Percentiles rank a stretch among this genome's conserved stretches.
Evolutionary conservation across 2,329 filamentous ascomycete species (phyloP).

Genomic region (Fusarium sulawesiense): DNA sequence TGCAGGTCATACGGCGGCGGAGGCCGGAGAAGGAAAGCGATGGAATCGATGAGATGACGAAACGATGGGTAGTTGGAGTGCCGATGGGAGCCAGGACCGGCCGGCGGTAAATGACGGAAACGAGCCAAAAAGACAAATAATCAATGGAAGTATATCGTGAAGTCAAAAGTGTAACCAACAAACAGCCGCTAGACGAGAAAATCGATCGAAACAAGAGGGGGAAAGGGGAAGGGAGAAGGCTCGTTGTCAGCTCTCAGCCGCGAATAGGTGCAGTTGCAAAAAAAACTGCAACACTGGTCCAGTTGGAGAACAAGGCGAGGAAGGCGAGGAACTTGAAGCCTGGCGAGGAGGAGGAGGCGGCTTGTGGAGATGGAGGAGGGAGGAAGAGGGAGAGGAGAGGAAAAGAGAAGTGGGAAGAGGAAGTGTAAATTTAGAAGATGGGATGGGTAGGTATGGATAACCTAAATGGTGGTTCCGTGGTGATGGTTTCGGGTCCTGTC

Average conservation of each 20-base stretch:
- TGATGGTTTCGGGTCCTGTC: constrained; percentile 47
- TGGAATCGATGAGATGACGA: constrained; percentile 29
- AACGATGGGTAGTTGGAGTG: constrained; percentile 35
- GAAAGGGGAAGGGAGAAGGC: constrained; percentile 31
- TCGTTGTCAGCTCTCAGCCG: constrained; percentile 43
- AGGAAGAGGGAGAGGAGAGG: constrained; percentile 28
- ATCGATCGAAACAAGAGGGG: constrained; percentile 32
- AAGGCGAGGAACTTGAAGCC: constrained; percentile 33
- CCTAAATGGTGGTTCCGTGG: constrained; percentile 34
- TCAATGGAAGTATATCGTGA: constrained; percentile 28
- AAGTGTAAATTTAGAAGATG: constrained; percentile 26
- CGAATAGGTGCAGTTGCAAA: constrained; percentile 32
- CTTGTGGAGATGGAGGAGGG: constrained; percentile 26
- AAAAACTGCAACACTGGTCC: constrained; percentile 34
- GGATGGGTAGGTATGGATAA: constrained; percentile 20
- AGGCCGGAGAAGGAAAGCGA: constrained; percentile 30
- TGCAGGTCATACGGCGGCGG: constrained; percentile 47
- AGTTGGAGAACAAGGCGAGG: constrained; percentile 25
- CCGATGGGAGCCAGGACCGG: constrained; percentile 41
- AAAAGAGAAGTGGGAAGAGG: constrained; percentile 4
- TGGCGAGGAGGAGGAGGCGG: constrained; percentile 38
- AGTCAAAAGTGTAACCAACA: constrained; percentile 39
- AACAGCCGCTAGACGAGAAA: constrained; percentile 45
- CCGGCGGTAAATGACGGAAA: constrained; percentile 42
- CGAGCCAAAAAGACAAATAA: constrained; percentile 38